A percentile compares a stretch with the other conserved stretches of the same genome.
Conservation (phyloP, 768 basidiomycete species). For the Amanita phalloides region DNA sequence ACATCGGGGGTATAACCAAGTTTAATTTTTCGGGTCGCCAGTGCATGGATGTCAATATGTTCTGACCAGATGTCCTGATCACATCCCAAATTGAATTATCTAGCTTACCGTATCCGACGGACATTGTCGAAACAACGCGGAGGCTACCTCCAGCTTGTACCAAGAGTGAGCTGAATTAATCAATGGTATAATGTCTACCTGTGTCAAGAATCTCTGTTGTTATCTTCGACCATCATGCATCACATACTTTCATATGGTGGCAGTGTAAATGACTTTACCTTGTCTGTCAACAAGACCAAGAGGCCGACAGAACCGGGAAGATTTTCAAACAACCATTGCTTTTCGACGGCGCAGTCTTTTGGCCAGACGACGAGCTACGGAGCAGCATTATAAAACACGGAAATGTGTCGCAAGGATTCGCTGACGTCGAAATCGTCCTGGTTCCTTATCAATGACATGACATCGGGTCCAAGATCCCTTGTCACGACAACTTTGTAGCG, state of each 20-base stretch:
- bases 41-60: constrained; percentile 59
- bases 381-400: neutral
- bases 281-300: constrained; percentile 60
- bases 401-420: neutral
- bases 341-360: constrained; percentile 43
- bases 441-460: constrained; percentile 45
- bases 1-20: constrained; percentile 93
- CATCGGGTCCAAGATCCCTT: constrained; percentile 51
- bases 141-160: constrained; percentile 61
- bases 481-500: constrained; percentile 41
- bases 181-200: constrained; percentile 17
- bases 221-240: constrained; percentile 34
- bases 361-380: constrained; percentile 31
- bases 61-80: constrained; percentile 35
- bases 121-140: constrained; percentile 86
- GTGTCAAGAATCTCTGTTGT: constrained; percentile 63
- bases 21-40: constrained; percentile 50
- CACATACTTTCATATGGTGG: neutral
- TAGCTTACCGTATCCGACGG: constrained; percentile 68
- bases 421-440: constrained; percentile 44
- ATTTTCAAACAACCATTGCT: constrained; percentile 68
- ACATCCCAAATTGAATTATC: neutral
- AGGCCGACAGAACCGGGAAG: constrained; percentile 53
- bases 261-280: constrained; percentile 27
- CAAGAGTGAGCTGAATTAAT: neutral